A percentile compares a stretch with the other conserved stretches of the same genome.
Evolutionary conservation across 257 asterid genomes (phyloP).

Genomic region (Ilex asprella): DNA sequence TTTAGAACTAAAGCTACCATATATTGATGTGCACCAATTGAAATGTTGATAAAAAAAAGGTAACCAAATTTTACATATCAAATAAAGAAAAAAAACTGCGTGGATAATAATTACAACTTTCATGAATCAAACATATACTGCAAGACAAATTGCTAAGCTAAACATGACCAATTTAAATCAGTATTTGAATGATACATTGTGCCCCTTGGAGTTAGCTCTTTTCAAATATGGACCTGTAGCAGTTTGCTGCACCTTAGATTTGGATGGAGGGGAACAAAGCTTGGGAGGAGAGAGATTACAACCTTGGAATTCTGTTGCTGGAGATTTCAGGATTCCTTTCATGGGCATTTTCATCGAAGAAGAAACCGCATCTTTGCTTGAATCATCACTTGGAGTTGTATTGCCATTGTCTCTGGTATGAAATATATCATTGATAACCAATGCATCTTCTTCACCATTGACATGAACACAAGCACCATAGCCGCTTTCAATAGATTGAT

Average conservation of each 20-base stretch:
- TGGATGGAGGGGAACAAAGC: constrained; percentile 18
- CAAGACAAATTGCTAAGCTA: no score
- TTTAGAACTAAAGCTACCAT: no score
- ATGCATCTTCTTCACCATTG: background rate
- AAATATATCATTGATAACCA: background rate
- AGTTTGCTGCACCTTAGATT: constrained; percentile 5
- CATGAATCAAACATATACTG: no score
- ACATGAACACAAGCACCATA: background rate
- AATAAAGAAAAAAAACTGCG: no score
- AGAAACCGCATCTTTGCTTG: constrained; percentile 11
- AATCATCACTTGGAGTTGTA: constrained; percentile 9
- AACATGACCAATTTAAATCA: no score
- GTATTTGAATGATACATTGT: constrained; percentile 45
- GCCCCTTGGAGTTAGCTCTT: constrained; percentile 71
- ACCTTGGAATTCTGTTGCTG: constrained; percentile 23
- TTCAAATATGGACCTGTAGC: constrained; percentile 15
- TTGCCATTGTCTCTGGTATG: background rate
- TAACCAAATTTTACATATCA: no score
- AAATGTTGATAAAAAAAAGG: no score
- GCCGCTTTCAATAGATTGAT: constrained; percentile 1
- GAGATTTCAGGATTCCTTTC: constrained; percentile 62
- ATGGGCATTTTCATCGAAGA: constrained; percentile 20
- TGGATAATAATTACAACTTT: no score
- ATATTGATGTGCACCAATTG: no score
- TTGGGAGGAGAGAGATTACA: constrained; percentile 16